Evolutionary conservation across 805 yeast genomes (phyloP).

Genomic region (Yamadazyma ubonensis): DNA sequence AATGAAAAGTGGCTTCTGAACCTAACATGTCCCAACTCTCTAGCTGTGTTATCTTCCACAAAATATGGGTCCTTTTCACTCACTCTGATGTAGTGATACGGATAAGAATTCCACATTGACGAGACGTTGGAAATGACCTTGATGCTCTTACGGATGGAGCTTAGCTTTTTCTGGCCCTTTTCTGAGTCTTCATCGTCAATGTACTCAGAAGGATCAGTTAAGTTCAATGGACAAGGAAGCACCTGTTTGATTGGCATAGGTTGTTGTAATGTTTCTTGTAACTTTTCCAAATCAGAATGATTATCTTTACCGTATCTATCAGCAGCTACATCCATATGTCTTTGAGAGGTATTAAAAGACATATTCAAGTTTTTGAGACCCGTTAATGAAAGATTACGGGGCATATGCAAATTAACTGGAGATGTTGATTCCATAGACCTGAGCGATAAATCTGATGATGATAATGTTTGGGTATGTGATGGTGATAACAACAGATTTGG

Average conservation of each 20-base stretch:
- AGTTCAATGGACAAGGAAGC: conserved; percentile 22
- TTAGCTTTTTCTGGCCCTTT: conserved; percentile 18
- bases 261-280: conserved; percentile 4
- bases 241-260: conserved; percentile 10
- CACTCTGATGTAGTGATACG: conserved; percentile 57
- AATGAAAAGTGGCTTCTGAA: conserved; percentile 69
- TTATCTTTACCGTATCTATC: conserved; percentile 18
- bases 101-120: conserved; percentile 55
- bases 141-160: conserved; percentile 24
- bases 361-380: conserved; percentile 34
- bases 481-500: conserved; percentile 10
- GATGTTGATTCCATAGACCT: conserved; percentile 10
- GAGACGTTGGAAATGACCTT: conserved; percentile 31
- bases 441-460: conserved; percentile 3
- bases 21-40: conserved; percentile 50
- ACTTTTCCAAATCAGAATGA: not conserved
- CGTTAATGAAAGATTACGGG: conserved; percentile 32
- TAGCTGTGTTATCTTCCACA: conserved; percentile 44
- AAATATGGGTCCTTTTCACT: conserved; percentile 47
- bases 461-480: conserved; percentile 1
- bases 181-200: conserved; percentile 6
- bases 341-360: conserved; percentile 31
- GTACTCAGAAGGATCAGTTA: conserved; percentile 28
- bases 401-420: conserved; percentile 21
- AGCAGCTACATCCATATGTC: conserved; percentile 24